Percentiles rank a stretch among this genome's conserved stretches.
Conservation (phyloP, 352 stramenopile genomes). For the Phytopythium vexans region DNA sequence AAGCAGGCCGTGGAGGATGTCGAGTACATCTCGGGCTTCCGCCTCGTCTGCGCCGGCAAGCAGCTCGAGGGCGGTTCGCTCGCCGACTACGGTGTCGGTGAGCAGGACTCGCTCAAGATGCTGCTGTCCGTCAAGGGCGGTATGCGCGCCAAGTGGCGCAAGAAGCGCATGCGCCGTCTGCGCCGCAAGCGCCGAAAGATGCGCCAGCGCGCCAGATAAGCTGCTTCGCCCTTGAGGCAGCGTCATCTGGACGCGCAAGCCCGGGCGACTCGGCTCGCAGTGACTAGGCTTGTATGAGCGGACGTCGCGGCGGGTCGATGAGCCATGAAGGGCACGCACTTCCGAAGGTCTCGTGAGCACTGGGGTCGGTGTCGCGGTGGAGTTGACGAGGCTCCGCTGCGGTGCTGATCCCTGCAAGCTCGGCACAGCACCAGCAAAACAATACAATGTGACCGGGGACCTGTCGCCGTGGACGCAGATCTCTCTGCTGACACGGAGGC, state of each 20-base stretch:
- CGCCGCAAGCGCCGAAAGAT: conserved; percentile 99
- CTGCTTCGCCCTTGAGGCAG: conserved; percentile 5
- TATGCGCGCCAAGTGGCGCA: conserved; percentile 97
- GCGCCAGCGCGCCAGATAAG: conserved; percentile 98
- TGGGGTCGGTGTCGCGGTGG: too few relatives aligned
- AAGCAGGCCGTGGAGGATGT: conserved; percentile 94
- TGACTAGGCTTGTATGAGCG: background rate
- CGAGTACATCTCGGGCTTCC: conserved; percentile 94
- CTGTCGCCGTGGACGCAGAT: too few relatives aligned
- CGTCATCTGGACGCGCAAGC: conserved; percentile 5
- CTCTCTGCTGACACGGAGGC: too few relatives aligned
- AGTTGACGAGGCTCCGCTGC: too few relatives aligned
- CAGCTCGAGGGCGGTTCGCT: conserved; percentile 82
- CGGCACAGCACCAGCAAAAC: too few relatives aligned
- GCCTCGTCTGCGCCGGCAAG: conserved; percentile 86
- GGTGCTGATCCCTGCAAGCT: too few relatives aligned
- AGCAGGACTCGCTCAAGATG: conserved; percentile 92
- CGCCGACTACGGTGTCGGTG: conserved; percentile 89
- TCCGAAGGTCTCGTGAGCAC: too few relatives aligned
- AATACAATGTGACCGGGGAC: too few relatives aligned
- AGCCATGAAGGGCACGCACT: background rate
- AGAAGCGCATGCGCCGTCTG: conserved; percentile 98
- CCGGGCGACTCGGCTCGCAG: background rate
- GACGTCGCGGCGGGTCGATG: background rate
- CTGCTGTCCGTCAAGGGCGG: conserved; percentile 89